These are phyloP conservation scores for Aspergillus sp. DNA, from an alignment of 2,329 filamentous ascomycete species.

Conservation along the genomic window DNA sequence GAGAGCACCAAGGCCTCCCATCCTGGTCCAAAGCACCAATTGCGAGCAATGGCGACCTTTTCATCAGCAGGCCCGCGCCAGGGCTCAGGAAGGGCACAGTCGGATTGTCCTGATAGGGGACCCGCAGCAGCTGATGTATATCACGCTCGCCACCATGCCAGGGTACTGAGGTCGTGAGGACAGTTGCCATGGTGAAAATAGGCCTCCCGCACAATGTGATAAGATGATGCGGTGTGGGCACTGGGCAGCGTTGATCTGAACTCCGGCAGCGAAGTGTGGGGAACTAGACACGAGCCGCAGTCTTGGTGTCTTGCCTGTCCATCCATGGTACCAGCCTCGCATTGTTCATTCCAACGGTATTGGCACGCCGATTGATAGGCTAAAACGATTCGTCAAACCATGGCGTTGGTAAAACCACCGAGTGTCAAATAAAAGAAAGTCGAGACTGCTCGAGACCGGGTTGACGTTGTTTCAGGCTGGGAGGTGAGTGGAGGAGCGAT, in stretches of 20 bases:
- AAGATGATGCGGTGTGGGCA: not conserved
- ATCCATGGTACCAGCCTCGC: not conserved
- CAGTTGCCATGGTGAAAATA: conserved; percentile 20
- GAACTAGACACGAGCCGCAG: not conserved
- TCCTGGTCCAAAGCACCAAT: conserved; percentile 69
- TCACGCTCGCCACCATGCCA: conserved; percentile 68
- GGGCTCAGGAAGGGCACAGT: conserved; percentile 63
- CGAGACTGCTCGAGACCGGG: not conserved
- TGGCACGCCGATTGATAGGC: too few species aligned
- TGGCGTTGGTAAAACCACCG: not conserved
- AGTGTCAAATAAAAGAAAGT: not conserved
- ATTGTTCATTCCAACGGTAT: not conserved
- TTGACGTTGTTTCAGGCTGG: not conserved
- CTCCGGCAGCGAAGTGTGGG: not conserved
- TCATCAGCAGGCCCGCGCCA: conserved; percentile 61
- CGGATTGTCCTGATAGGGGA: conserved; percentile 64
- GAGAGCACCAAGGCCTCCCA: conserved; percentile 70
- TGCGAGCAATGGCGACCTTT: conserved; percentile 66
- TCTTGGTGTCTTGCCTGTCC: not conserved
- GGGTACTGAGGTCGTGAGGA: conserved; percentile 22
- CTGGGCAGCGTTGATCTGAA: not conserved
- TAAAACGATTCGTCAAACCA: too few species aligned
- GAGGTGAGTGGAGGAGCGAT: not conserved
- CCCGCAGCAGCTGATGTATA: conserved; percentile 63
- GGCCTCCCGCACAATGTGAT: not conserved